Base-by-base conservation (phyloP, 139 green algal genomes). In the Astrephomene gubernaculifera region DNA sequence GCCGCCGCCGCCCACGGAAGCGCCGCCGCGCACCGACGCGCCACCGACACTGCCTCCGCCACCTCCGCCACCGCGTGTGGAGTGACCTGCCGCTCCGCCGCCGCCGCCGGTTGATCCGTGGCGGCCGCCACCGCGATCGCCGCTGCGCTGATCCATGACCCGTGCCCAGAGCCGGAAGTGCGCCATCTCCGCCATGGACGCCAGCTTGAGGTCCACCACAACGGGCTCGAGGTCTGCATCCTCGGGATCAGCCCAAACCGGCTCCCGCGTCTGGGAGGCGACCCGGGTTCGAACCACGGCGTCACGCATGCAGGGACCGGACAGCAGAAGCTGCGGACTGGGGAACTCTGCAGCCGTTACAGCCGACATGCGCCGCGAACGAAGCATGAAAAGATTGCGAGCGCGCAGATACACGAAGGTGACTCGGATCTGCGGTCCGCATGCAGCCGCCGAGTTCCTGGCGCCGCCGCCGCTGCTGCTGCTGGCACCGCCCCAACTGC, bases 341-440 rank as follows among this genome's bases (percentile, higher is more conserved):
- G 76, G 76, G 43, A 74, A 74, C 39, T 64, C 68, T 3, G 70
- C 38, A 21, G 41, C 38, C 19, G 41, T 54, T 4, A 43, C 35
- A 3, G 60, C 2, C 19, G 71, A 57, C 14, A 41, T 29, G 33
- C 61, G 45, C 38, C 71, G 70, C 14, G 27, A 39, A 0, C 86
- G 81, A n/a, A 78, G 65, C 74, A 87, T 70, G 74, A 86, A 87
- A 39, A 90, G 73, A 4, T 73, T 81, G 39, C 33, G 1, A 27
- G 38, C 60, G 8, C 25, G 31, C 21, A 87, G 65, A 5, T 39
- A 12, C 19, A n/a, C 43, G n/a, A 88, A 68, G 38, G 76, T 53
- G 25, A 83, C 57, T 27, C 78, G 70, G 1, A 87, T 31, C 14
- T 73, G 81, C 53, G 31, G 10, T n/a, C n/a, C n/a, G n/a, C n/a